Evolutionary conservation across 2,329 filamentous ascomycete species (phyloP), one percentile per base, ranked within the genome.

Genomic region (Trichoderma citrinoviride): DNA sequence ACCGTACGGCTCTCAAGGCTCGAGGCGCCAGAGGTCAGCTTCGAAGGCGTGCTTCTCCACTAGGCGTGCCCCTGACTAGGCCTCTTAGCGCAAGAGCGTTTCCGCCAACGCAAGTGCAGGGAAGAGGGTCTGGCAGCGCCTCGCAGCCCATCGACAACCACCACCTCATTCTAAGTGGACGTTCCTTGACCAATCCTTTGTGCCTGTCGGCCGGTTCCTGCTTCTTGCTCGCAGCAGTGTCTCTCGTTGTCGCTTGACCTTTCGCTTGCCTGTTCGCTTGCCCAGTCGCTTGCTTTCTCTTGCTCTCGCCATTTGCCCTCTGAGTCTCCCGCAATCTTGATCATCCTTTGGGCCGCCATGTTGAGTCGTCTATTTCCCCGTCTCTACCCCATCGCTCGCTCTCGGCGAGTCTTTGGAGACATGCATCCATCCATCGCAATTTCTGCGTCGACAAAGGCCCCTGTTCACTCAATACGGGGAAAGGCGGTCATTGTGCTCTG

Each of bases 31-130:
- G 60, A 60, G 43, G 56, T 46, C 54, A 57, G 54, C 40, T 25
- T 33, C 52, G 40, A 40, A 56, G 54, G 61, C 61, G 61, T 56
- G 61, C 23, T 56, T 64, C 61, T 49, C 61, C 61, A 64, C 61
- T 12, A 10, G 8, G 23, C n/a, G 33, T 37, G 50, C 61, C 61
- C 61, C 61, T 64, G 61, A 64, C 61, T 64, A 64, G 61, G 61
- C 43, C 33, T 41, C 49, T 64, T 64, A 64, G 61, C 61, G 61
- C 60, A 62, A 25, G 21, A 46, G 60, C 25, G 61, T 56, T 63
- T 64, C 61, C 61, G 61, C 61, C 53, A 64, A 64, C 61, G 61
- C 61, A 64, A 56, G 40, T 64, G 43, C 61, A 52, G 17, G 61
- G 50, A 37, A 37, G 33, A 56, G 52, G 61, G 52, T 43, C 61